These are phyloP conservation scores for Curvularia hawaiiensis DNA, from an alignment of 2,329 filamentous ascomycete species.

Conservation along the genomic window DNA sequence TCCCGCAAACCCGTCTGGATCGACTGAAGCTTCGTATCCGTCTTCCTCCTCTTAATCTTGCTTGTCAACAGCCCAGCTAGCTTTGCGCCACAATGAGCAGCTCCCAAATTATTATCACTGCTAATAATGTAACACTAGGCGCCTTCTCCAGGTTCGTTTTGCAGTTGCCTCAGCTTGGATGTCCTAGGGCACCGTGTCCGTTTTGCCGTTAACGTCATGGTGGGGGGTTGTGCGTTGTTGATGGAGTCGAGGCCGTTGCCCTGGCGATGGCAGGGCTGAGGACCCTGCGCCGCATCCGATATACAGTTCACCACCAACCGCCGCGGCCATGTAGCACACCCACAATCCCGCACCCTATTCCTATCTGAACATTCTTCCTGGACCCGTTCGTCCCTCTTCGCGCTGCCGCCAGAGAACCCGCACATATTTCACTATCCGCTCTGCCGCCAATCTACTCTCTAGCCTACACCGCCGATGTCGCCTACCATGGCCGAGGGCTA, in stretches of 20 bases:
- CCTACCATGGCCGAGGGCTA: constrained; percentile 79
- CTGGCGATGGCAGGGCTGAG: constrained; percentile 24
- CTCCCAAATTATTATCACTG: not conserved
- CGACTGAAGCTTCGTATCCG: not conserved
- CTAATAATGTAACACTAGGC: not conserved
- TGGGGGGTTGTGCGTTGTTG: constrained; percentile 34
- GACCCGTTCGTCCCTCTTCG: constrained; percentile 32
- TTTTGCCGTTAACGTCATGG: constrained; percentile 18
- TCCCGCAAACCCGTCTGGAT: not conserved
- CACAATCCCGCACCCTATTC: constrained; percentile 31
- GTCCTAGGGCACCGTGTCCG: constrained; percentile 10
- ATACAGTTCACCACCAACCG: constrained; percentile 17
- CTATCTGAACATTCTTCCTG: constrained; percentile 29
- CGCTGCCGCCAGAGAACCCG: constrained; percentile 27
- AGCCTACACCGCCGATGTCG: constrained; percentile 23
- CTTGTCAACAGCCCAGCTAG: not conserved
- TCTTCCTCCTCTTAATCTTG: not conserved
- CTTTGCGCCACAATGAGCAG: not conserved
- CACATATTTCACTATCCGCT: constrained; percentile 21
- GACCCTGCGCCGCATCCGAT: constrained; percentile 25
- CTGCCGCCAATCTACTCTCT: constrained; percentile 10
- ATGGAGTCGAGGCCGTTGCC: constrained; percentile 30
- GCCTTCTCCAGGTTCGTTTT: constrained; percentile 1
- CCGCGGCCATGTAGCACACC: constrained; percentile 14
- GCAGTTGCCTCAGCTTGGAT: constrained; percentile 5